Evolutionary conservation across 129 eudicot species (phyloP), one percentile per base, ranked within the genome.

Genomic region (Centella asiatica): DNA sequence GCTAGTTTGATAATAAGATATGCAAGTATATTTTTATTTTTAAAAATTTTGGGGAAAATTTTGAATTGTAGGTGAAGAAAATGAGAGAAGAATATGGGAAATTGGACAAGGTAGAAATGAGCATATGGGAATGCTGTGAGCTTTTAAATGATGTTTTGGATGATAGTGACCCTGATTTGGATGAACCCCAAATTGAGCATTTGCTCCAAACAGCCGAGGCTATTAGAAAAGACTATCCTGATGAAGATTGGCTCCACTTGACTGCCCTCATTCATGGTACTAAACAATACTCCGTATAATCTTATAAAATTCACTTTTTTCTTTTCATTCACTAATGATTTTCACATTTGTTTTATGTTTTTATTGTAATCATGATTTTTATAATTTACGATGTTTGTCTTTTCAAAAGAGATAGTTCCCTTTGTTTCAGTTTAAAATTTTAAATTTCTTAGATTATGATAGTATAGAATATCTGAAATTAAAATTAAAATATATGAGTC

Each of bases 91-190:
- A 80, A 40, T 75, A 67, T 24, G 62, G 69, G 26, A 76, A 80
- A 55, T 39, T 75, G 5, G 68, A 80, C 20, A 75, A 39, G 36
- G 69, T 57, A 1, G 73, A 48, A 20, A 75, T 80, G 81, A 77
- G 83, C 78, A 73, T 77, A 22, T 77, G 83, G 83, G 83, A 77
- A 69, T 77, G 83, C 44, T 72, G 78, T 65, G 83, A 77, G 47
- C 72, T 77, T 2, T 67, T 77, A 46, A 77, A 77, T 28, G 75
- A 72, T 18, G 68, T 68, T 12, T 72, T 78, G 1, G 83, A 78
- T 50, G 83, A 78, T 5, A 78, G 83, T 46, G 83, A 78, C 58
- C 83, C 84, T 8, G 84, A 80, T 46, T 67, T 80, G 42, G 85
- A 80, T 52, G 85, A 79, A 37, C 85, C 85, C 29, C 80, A 79